These are phyloP conservation scores for Trichomonas gallinae DNA, from an alignment of 208 protist genomes.

Conservation along the genomic window DNA sequence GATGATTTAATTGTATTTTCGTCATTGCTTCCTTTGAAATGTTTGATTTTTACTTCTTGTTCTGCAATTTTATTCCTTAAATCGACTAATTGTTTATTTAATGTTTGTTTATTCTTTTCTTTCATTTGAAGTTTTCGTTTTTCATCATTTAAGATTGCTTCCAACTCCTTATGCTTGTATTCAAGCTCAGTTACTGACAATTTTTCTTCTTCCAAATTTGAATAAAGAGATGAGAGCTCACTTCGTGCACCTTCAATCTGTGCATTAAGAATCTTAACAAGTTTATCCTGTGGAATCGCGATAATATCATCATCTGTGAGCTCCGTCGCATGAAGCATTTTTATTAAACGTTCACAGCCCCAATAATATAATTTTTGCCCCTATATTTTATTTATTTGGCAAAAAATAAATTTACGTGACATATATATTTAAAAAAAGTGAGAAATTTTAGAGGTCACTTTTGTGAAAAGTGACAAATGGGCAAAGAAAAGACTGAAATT, in stretches of 20 bases:
- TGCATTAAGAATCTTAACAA: not conserved
- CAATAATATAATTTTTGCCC: no score
- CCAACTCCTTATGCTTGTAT: not conserved
- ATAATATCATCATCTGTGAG: not conserved
- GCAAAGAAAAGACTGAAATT: not conserved
- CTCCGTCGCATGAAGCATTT: not conserved
- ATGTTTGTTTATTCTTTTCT: not conserved
- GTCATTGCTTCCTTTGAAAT: not conserved
- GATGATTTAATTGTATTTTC: not conserved
- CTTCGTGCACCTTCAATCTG: not conserved
- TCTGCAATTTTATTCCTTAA: not conserved
- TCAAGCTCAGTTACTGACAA: not conserved
- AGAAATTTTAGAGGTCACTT: no score
- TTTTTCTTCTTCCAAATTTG: slow-evolving; percentile 6
- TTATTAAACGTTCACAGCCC: not conserved
- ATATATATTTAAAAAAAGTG: no score
- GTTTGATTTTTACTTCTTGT: not conserved
- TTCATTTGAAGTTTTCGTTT: not conserved
- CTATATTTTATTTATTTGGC: no score
- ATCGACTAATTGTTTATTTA: not conserved
- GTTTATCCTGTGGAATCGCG: not conserved
- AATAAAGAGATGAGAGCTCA: not conserved
- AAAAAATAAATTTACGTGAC: no score
- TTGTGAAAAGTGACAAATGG: not conserved
- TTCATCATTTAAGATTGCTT: not conserved